Evolutionary conservation across 2,329 filamentous ascomycete genomes (phyloP).

Genomic region (Pseudocercospora vitis): DNA sequence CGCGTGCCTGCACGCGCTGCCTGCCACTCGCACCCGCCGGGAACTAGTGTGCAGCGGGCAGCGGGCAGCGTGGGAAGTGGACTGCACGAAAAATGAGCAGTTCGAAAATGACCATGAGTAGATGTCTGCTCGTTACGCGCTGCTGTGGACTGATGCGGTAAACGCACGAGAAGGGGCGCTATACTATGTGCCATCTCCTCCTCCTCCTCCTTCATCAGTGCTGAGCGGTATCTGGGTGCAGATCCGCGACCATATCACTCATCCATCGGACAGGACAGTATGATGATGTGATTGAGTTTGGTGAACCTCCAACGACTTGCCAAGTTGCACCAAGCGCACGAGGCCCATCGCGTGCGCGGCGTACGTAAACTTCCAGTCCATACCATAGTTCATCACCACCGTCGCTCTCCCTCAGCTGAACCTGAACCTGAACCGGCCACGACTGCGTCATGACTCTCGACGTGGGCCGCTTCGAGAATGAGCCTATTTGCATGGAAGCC

Average conservation of each 20-base stretch:
- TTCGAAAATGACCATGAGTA: no score
- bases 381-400: no score
- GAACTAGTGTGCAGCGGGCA: no score
- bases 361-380: not conserved
- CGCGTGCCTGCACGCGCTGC: no score
- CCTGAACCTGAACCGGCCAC: not conserved
- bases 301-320: not conserved
- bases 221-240: no score
- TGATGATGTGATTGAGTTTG: not conserved
- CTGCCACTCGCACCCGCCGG: no score
- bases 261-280: not conserved
- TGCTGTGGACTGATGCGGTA: not conserved
- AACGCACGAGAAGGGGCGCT: not conserved
- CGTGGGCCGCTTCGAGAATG: not conserved
- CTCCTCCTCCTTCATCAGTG: no score
- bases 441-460: not conserved
- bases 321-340: not conserved
- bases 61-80: slow-evolving; percentile 1
- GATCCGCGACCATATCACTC: not conserved
- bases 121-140: no score
- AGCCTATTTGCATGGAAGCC: not conserved
- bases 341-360: not conserved
- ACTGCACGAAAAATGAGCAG: not conserved
- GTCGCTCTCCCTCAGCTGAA: no score
- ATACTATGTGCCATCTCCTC: not conserved